A percentile compares a stretch with the other conserved stretches of the same genome.
These are phyloP conservation scores for Rhodotorula diobovata DNA, from an alignment of 768 basidiomycete genomes.

Conservation along the genomic window DNA sequence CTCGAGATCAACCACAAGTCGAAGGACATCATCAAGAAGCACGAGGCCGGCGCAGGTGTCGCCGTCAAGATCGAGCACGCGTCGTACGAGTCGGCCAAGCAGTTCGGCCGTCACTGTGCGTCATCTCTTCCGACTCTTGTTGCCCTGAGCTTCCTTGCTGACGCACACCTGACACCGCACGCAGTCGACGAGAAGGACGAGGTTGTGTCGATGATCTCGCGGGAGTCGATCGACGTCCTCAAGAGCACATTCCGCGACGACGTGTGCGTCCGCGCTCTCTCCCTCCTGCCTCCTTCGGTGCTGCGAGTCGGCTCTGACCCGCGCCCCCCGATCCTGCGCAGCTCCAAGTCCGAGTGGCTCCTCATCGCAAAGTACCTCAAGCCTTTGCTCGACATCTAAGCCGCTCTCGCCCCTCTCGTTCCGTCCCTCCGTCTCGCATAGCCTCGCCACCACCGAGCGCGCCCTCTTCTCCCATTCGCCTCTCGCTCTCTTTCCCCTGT, in stretches of 20 bases:
- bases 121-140: not conserved
- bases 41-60: slow-evolving; percentile 90
- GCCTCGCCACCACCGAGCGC: not conserved
- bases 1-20: slow-evolving; percentile 96
- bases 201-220: slow-evolving; percentile 78
- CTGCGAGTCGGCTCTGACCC: not conserved
- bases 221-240: slow-evolving; percentile 89
- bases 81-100: slow-evolving; percentile 87
- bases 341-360: slow-evolving; percentile 5
- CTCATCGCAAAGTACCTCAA: slow-evolving; percentile 2
- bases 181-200: slow-evolving; percentile 76
- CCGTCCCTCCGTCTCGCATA: not conserved
- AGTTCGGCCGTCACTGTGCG: slow-evolving; percentile 92
- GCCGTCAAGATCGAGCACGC: slow-evolving; percentile 99
- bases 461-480: not conserved
- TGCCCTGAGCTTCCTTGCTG: not conserved
- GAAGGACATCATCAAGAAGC: slow-evolving; percentile 82
- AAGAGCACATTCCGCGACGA: slow-evolving; percentile 59
- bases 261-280: not conserved
- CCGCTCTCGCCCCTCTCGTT: not conserved
- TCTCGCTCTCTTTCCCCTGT: not conserved
- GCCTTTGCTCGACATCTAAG: not conserved
- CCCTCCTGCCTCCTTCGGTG: not conserved
- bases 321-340: not conserved
- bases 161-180: not conserved